Conservation (phyloP, 306 rosid genomes). For the Quercus aquifolioides region DNA sequence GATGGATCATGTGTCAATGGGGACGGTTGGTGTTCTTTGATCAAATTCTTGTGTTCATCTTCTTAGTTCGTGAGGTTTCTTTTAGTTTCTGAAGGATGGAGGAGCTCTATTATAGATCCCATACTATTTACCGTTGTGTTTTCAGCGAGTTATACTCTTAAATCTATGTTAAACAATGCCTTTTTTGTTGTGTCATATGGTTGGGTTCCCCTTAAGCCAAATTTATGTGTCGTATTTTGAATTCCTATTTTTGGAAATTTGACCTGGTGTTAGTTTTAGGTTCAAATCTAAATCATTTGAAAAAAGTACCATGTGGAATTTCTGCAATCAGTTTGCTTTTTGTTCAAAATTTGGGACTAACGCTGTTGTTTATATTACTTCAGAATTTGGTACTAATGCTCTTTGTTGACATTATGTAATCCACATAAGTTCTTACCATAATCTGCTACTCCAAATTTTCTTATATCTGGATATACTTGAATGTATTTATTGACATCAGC, state of each 20-base stretch:
- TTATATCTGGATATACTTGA: not conserved
- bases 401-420: not conserved
- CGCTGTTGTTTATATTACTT: not conserved
- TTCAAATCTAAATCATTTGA: not conserved
- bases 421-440: not conserved
- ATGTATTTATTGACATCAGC: not conserved
- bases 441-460: not conserved
- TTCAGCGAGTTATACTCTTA: not conserved
- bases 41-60: not conserved
- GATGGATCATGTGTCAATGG: slow-evolving; percentile 19
- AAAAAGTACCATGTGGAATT: not conserved
- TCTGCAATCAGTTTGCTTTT: not conserved
- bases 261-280: not conserved
- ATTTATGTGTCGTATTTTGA: not conserved
- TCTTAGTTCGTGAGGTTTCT: not conserved
- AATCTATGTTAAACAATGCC: not conserved
- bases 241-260: not conserved
- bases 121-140: not conserved
- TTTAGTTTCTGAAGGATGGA: not conserved
- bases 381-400: not conserved
- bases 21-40: slow-evolving; percentile 3
- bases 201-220: not conserved
- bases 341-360: not conserved
- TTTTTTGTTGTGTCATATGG: not conserved
- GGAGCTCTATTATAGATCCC: not conserved